Evolutionary conservation across 495 filamentous ascomycete species (phyloP), one percentile per base, ranked within the genome.

Genomic region (Tricharina praecox): DNA sequence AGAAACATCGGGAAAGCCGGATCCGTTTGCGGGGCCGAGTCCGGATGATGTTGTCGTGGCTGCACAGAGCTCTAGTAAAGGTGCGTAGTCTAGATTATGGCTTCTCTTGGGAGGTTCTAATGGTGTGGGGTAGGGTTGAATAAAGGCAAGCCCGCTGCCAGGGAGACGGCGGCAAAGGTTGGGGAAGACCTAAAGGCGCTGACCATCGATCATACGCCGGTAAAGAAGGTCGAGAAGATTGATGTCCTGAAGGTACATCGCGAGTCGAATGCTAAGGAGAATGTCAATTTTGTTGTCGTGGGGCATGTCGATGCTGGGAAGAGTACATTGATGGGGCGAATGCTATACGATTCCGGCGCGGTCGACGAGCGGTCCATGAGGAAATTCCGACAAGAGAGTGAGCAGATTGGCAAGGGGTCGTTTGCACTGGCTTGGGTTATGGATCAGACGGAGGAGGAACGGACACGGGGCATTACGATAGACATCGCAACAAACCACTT

Each of bases 241-340:
- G 74, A 96, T 60, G 86, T 96, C 3, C 54, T 88, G 9, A 73
- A 76, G 35, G 88, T 88, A 53, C 90, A 82, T 56, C 72, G 78
- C 55, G 85, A 79, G 49, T 69, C 72, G 19, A 77, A 75, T 32
- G 68, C 68, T 51, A 97, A 95, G 64, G 79, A 80, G 47, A 75
- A 73, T 28, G 86, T 85, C 39, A 95, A 85, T 56, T 96, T 97
- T 66, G 87, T 95, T 10, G 90, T 97, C 3, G 88, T 97, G 56
- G 85, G 90, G 28, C 90, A 97, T 64, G 90, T 97, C 37, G 90
- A 97, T 64, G 85, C 88, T 35, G 90, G 90, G 23, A 97, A 97
- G 65, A 93, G 85, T 64, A 97, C 90, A 13, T 69, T 97, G 15
- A 96, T 96, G 92, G 90, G 90, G 8, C 76, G 90, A 13, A 66